Evolutionary conservation across 306 rosid genomes (phyloP).

Genomic region (Argentina anserina): DNA sequence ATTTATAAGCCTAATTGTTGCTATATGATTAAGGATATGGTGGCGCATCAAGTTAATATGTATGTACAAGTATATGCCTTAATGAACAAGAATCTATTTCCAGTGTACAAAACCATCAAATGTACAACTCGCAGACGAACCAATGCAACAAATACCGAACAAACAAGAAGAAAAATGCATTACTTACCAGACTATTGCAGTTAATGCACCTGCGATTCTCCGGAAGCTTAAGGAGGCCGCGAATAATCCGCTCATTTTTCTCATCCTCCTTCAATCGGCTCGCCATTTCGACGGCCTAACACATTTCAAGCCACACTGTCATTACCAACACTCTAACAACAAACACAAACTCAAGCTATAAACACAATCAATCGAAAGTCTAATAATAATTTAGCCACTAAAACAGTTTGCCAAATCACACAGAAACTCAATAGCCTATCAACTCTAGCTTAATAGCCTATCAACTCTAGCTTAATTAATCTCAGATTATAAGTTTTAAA

Average conservation of each 20-base stretch:
- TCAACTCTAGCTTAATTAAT: neutral
- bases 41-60: neutral
- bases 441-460: neutral
- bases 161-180: slow-evolving; percentile 7
- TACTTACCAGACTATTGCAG: slow-evolving; percentile 78
- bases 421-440: neutral
- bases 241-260: slow-evolving; percentile 78
- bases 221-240: slow-evolving; percentile 77
- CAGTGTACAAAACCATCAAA: neutral
- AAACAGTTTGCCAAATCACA: neutral
- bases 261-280: slow-evolving; percentile 87
- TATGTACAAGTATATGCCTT: neutral
- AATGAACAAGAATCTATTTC: neutral
- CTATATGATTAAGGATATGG: neutral
- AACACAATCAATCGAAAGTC: neutral
- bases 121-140: slow-evolving; percentile 4
- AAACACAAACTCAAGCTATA: neutral
- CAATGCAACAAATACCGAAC: neutral
- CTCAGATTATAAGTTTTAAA: neutral
- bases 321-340: neutral
- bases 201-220: slow-evolving; percentile 87
- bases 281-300: slow-evolving; percentile 56
- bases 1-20: neutral
- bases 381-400: neutral
- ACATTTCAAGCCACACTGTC: slow-evolving; percentile 25